Evolutionary conservation across 176 grass and related monocot species (phyloP), one percentile per base, ranked within the genome.

Genomic region (Eragrostis curvula): DNA sequence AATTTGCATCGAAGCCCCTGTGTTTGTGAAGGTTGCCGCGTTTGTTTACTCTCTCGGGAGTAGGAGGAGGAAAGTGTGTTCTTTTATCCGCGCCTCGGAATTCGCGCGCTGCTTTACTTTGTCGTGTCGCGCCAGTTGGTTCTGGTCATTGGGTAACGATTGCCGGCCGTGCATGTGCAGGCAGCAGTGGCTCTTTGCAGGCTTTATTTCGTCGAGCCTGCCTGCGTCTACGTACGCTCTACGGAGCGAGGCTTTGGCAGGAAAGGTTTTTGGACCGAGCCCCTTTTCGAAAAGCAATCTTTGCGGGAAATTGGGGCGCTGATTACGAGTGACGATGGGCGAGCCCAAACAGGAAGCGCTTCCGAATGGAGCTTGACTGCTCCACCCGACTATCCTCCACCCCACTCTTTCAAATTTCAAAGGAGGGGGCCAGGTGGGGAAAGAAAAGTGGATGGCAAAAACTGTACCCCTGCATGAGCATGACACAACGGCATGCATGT

Each of bases 91-190:
- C 40, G 69, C 48, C 74, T 88, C 2, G 86, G 21, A 13, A 50
- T 41, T 9, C 6, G 86, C 53, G 80, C 67, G 5, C 5, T 36
- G 73, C 39, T 59, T 77, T 82, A 20, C 78, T 67, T 51, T 70
- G 71, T 68, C 48, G 77, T 69, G 43, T 62, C 66, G 39, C 17
- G 59, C 58, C 80, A 67, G 24, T 40, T 75, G 59, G 59, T 40
- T 7, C 63, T 78, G 73, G 40, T 79, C 86, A 83, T 79, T 49
- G 48, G 40, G 48, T 57, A 73, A 78, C 58, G 49, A 79, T 79
- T 41, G 68, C 68, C 69, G 78, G 78, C 20, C 48, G 74, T 66
- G 68, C 58, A 41, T 58, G 74, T 47, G 45, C 76, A 24, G 30
- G 46, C 44, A 32, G 9, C 66, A 71, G 57, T 53, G 18, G 61